Percentiles rank a stretch among this genome's conserved stretches.
phyloP scores from a whole-genome alignment of 441 rosid species.

The Raphanus hybrid region DNA sequence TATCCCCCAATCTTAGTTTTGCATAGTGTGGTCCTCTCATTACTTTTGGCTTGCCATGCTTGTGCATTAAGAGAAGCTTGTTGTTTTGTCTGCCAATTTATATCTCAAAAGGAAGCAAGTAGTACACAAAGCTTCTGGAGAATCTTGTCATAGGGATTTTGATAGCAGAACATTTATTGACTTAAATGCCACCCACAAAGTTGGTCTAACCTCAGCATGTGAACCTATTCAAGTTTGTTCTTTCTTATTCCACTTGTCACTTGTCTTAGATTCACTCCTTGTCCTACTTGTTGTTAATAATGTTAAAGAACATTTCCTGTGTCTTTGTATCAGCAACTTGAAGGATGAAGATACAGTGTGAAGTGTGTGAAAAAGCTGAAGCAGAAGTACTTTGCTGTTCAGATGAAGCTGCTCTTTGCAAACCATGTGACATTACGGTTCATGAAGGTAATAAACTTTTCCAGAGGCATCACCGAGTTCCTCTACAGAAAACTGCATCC shows the following conservation, averaged over 20 bases:
- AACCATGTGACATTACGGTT: constrained; percentile 53
- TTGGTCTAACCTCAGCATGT: constrained; percentile 37
- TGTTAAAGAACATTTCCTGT: background rate
- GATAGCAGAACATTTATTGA: constrained; percentile 27
- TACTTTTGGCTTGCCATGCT: constrained; percentile 42
- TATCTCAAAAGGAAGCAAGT: constrained; percentile 17
- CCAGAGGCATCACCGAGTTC: constrained; percentile 53
- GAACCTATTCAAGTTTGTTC: constrained; percentile 35
- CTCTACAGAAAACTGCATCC: constrained; percentile 36
- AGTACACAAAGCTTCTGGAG: constrained; percentile 23
- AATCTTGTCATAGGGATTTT: constrained; percentile 7
- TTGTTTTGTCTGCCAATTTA: constrained; percentile 30
- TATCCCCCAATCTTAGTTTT: constrained; percentile 12
- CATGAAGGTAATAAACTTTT: constrained; percentile 62
- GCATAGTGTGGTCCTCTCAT: constrained; percentile 42
- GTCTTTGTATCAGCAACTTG: background rate
- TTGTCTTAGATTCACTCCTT: background rate
- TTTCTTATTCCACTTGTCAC: constrained; percentile 11
- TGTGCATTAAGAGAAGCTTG: constrained; percentile 22
- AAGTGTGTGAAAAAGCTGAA: constrained; percentile 61
- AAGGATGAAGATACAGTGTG: constrained; percentile 57
- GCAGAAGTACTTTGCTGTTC: constrained; percentile 51
- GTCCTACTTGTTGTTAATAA: constrained; percentile 5
- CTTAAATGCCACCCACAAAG: constrained; percentile 41
- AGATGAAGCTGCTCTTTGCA: constrained; percentile 44